These are phyloP conservation scores for Hysterangium stoloniferum DNA, from an alignment of 768 basidiomycete genomes.

Conservation along the genomic window DNA sequence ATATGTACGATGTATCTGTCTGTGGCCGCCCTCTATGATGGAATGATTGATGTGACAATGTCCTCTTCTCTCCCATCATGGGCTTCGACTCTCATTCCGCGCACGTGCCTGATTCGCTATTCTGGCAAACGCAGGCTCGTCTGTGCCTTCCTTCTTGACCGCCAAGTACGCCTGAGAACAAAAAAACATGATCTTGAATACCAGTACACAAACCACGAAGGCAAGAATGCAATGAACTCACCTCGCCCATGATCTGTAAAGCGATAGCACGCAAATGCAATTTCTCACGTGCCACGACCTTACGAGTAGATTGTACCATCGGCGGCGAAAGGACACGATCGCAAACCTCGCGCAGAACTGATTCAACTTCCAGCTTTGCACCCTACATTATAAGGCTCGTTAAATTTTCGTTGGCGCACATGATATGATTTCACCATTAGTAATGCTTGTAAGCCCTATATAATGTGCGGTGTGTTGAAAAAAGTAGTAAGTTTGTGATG, in stretches of 20 bases:
- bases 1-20: too few relatives aligned
- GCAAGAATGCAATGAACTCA: background rate
- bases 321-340: constrained; percentile 52
- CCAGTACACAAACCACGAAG: background rate
- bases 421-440: constrained; percentile 56
- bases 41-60: too few relatives aligned
- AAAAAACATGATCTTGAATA: background rate
- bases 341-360: constrained; percentile 81
- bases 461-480: background rate
- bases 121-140: constrained; percentile 72
- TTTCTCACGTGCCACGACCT: constrained; percentile 35
- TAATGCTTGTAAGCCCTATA: constrained; percentile 65
- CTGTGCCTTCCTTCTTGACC: constrained; percentile 49
- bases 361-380: constrained; percentile 86
- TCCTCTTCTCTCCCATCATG: background rate
- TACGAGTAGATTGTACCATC: background rate
- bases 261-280: constrained; percentile 70
- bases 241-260: constrained; percentile 73
- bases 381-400: constrained; percentile 42
- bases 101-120: constrained; percentile 68
- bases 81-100: too few relatives aligned
- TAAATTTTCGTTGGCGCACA: too few relatives aligned
- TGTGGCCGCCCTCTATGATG: too few relatives aligned
- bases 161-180: constrained; percentile 42
- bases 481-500: background rate